Conservation (phyloP, 2,329 filamentous ascomycete species). For the Nemania bipapillata region DNA sequence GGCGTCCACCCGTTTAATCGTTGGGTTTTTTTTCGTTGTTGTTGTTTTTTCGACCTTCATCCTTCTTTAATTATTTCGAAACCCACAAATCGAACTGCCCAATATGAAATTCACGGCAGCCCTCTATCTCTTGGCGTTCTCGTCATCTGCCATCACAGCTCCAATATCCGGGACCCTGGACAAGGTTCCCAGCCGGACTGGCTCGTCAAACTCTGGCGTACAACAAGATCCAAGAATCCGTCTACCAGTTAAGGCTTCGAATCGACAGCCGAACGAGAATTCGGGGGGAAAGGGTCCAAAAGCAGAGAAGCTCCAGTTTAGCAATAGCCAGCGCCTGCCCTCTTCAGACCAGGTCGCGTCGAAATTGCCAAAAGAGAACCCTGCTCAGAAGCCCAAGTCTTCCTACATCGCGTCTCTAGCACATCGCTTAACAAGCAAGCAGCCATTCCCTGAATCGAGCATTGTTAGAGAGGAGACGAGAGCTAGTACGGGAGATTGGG, state of each 20-base stretch:
- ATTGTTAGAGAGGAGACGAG: slow-evolving; percentile 48
- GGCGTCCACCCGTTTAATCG: too few relatives aligned
- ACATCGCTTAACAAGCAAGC: slow-evolving; percentile 38
- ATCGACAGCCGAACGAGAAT: slow-evolving; percentile 5
- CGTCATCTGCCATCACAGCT: slow-evolving; percentile 30
- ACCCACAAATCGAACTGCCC: slow-evolving; percentile 5
- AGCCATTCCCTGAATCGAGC: slow-evolving; percentile 46
- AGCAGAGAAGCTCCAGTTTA: background rate
- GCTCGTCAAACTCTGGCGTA: slow-evolving; percentile 6
- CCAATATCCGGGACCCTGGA: slow-evolving; percentile 26
- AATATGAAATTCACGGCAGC: slow-evolving; percentile 38
- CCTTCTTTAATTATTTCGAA: background rate
- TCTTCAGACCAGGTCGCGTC: slow-evolving; percentile 2
- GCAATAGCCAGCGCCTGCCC: background rate
- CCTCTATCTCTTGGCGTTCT: slow-evolving; percentile 32
- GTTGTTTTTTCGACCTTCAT: too few relatives aligned
- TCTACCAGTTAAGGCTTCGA: slow-evolving; percentile 14
- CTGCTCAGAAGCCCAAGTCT: slow-evolving; percentile 22
- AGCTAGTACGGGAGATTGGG: slow-evolving; percentile 40
- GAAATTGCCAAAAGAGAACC: slow-evolving; percentile 4
- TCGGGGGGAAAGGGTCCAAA: slow-evolving; percentile 23
- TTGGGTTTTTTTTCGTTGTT: too few relatives aligned
- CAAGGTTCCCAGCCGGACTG: slow-evolving; percentile 17
- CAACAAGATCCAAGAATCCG: slow-evolving; percentile 24
- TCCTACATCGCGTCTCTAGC: slow-evolving; percentile 41